Evolutionary conservation across 2,329 filamentous ascomycete species (phyloP), one percentile per base, ranked within the genome.

Genomic region (Beauveria scarabaeidicola): DNA sequence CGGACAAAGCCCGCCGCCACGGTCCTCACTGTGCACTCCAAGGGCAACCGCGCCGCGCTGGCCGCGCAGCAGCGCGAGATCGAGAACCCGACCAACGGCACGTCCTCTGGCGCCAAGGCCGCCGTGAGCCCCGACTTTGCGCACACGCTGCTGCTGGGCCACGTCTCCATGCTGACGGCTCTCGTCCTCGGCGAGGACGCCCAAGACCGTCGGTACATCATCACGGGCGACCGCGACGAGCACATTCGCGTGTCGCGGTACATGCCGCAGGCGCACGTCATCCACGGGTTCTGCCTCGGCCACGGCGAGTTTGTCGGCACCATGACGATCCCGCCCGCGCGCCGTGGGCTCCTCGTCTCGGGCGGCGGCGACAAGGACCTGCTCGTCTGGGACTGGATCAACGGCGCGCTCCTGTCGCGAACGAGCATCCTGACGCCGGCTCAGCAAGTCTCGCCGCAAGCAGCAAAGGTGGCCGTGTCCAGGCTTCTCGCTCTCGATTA

Each of bases 151-250:
- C 78, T 97, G 8, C 83, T 99, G 0, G 94, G 94, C 13, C 94
- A 99, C 73, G 94, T 99, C 15, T 97, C 93, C 1, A 89, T 97
- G 84, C 83, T 99, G 53, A 97, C 92, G 1, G 87, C 90, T 67
- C 71, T 97, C 55, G 73, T 78, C 2, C 77, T 84, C 46, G 80
- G 78, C 6, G 75, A 68, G 69, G 78, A 64, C 63, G 75, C 65
- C 61, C 57, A 53, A 23, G 71, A 66, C 25, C 70, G 71, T 29
- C 72, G 71, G 17, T 83, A 83, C 64, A 81, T 85, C 68, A 64
- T 85, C 64, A 83, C 82, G 0, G 77, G 75, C 6, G 79, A 84
- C 63, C 76, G 82, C 13, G 81, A 84, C 68, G 78, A 85, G 64
- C 94, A 99, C 73, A 93, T 99, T 68, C 88, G 94, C 41, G 80